Evolutionary conservation across 805 yeast species (phyloP).

Genomic region (Spathaspora passalidarum): DNA sequence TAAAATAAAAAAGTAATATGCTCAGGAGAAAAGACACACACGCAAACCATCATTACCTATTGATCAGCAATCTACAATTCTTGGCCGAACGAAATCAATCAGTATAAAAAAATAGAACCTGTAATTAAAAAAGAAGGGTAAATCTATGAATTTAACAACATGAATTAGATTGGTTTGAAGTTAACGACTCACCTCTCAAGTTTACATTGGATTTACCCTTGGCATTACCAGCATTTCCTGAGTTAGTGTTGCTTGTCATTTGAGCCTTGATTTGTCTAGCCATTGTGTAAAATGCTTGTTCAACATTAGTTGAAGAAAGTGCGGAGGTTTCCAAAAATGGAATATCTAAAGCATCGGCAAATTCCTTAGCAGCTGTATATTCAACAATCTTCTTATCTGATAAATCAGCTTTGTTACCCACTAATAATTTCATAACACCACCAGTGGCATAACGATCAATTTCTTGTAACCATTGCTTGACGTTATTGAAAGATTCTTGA

Average conservation of each 20-base stretch:
- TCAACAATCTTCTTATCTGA: slow-evolving; percentile 93
- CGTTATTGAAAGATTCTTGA: slow-evolving; percentile 93
- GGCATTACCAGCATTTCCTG: slow-evolving; percentile 30
- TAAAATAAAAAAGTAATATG: background rate
- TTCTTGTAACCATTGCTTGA: slow-evolving; percentile 97
- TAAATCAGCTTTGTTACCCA: slow-evolving; percentile 95
- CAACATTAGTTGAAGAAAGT: slow-evolving; percentile 91
- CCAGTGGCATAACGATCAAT: slow-evolving; percentile 98
- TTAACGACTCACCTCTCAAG: slow-evolving; percentile 63
- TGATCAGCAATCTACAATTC: background rate
- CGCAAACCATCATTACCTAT: background rate
- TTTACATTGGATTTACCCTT: slow-evolving; percentile 69
- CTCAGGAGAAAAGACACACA: background rate
- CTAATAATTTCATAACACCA: slow-evolving; percentile 92
- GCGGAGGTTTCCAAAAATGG: slow-evolving; percentile 97
- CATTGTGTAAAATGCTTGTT: slow-evolving; percentile 98
- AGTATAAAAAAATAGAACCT: background rate
- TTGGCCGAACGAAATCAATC: background rate
- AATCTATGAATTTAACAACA: slow-evolving; percentile 29
- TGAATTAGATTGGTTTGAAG: slow-evolving; percentile 35
- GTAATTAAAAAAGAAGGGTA: background rate
- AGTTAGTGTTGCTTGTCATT: slow-evolving; percentile 59
- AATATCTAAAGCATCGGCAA: slow-evolving; percentile 90
- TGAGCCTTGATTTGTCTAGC: slow-evolving; percentile 97
- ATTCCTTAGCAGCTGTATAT: slow-evolving; percentile 93